A percentile compares a stretch with the other conserved stretches of the same genome.
These are phyloP conservation scores for Melocanna baccifera DNA, from an alignment of 176 grass and related monocot species.

Conservation along the genomic window DNA sequence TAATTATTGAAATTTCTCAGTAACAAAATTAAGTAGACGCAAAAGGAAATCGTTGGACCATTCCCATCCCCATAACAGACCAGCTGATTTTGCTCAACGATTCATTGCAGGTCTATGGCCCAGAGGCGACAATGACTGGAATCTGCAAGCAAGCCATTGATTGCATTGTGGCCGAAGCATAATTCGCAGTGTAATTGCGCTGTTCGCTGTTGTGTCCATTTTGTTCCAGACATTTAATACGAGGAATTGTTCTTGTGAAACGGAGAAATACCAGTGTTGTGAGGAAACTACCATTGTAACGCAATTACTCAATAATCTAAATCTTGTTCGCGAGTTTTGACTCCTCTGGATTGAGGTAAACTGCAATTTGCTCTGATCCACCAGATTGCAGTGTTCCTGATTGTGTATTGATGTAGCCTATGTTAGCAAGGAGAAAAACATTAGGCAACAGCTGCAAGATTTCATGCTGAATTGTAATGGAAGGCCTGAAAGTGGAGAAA, in stretches of 20 bases:
- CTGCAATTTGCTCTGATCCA: background rate
- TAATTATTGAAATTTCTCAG: background rate
- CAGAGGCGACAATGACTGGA: conserved; percentile 94
- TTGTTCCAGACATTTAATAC: background rate
- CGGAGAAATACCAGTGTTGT: background rate
- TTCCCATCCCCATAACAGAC: background rate
- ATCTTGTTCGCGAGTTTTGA: conserved; percentile 11
- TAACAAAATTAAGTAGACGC: background rate
- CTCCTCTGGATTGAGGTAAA: background rate
- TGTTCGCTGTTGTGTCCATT: background rate
- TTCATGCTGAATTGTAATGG: background rate
- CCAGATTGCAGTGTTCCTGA: background rate
- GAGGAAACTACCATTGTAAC: background rate
- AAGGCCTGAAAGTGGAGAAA: background rate
- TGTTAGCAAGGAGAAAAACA: background rate
- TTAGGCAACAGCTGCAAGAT: background rate
- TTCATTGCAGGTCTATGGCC: conserved; percentile 75
- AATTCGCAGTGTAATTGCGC: background rate
- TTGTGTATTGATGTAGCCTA: background rate
- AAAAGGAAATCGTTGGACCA: background rate
- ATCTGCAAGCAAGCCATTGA: conserved; percentile 97
- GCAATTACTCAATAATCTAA: conserved; percentile 12
- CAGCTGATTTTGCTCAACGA: conserved; percentile 22
- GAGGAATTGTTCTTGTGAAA: background rate
- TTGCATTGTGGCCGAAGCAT: conserved; percentile 63